These are phyloP conservation scores for Inonotus obliquus DNA, from an alignment of 1,284 basidiomycete genomes.

Conservation along the genomic window DNA sequence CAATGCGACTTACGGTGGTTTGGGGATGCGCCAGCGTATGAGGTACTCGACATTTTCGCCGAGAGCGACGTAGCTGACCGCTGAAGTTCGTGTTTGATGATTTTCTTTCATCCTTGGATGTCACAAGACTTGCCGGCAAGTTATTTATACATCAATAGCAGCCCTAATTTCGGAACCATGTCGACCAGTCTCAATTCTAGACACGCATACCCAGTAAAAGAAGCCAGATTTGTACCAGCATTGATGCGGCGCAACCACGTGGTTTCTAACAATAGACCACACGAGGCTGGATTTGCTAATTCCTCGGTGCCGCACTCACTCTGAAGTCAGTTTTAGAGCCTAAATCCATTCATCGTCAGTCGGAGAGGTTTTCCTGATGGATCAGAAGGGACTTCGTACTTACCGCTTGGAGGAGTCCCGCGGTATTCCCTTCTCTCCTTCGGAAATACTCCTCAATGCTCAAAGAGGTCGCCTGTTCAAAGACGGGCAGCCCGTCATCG, in stretches of 20 bases:
- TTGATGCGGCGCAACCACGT: not conserved
- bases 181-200: not conserved
- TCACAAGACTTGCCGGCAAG: not conserved
- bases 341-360: not conserved
- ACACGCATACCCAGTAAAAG: not conserved
- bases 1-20: not conserved
- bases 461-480: not conserved
- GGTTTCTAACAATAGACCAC: not conserved
- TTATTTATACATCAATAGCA: not conserved
- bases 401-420: too few relatives aligned
- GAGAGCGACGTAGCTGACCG: not conserved
- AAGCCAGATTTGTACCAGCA: not conserved
- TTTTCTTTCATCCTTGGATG: not conserved
- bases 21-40: not conserved
- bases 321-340: not conserved
- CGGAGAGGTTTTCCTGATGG: too few relatives aligned
- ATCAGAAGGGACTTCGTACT: too few relatives aligned
- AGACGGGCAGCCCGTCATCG: not conserved
- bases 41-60: conserved; percentile 2
- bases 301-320: not conserved
- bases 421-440: too few relatives aligned
- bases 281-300: not conserved
- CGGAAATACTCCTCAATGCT: too few relatives aligned
- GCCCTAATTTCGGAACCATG: not conserved
- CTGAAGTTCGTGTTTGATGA: not conserved